A percentile compares a stretch with the other conserved stretches of the same genome.
Conservation (phyloP, 208 protist genomes). For the Leishmania turanica region DNA sequence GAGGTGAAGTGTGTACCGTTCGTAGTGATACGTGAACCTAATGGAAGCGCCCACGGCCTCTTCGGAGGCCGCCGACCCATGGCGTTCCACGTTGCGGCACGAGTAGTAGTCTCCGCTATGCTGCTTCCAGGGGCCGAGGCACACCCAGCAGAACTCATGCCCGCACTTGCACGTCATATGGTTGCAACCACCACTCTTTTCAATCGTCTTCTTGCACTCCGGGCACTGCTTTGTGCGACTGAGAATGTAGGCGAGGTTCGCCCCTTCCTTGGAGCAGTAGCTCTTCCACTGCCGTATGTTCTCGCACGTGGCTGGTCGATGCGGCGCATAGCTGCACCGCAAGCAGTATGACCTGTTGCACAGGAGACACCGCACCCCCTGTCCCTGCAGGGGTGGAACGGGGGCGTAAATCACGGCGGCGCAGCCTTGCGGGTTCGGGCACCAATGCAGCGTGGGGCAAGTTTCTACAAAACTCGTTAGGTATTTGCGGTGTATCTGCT, state of each 20-base stretch:
- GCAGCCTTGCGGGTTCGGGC: constrained; percentile 67
- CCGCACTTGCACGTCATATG: constrained; percentile 90
- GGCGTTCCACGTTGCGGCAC: constrained; percentile 14
- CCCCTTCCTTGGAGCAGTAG: constrained; percentile 49
- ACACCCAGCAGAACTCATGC: constrained; percentile 91
- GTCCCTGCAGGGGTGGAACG: constrained; percentile 34
- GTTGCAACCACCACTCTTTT: constrained; percentile 94
- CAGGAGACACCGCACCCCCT: constrained; percentile 50
- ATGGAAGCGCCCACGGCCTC: background rate
- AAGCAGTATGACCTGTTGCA: constrained; percentile 58
- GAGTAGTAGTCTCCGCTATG: constrained; percentile 47
- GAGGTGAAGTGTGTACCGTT: constrained; percentile 27
- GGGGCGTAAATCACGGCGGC: constrained; percentile 47
- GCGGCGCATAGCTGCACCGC: constrained; percentile 36
- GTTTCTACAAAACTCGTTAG: constrained; percentile 22
- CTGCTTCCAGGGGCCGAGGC: constrained; percentile 58
- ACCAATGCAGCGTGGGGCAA: constrained; percentile 64
- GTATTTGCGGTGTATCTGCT: constrained; percentile 34
- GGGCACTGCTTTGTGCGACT: constrained; percentile 80
- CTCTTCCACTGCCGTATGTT: constrained; percentile 50
- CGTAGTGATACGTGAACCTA: constrained; percentile 28
- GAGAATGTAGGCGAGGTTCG: constrained; percentile 58
- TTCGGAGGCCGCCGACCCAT: background rate
- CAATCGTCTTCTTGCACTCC: constrained; percentile 68
- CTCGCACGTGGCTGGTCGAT: constrained; percentile 60